These are phyloP conservation scores for Diaporthe vaccinii DNA, from an alignment of 2,329 filamentous ascomycete genomes.

Conservation along the genomic window DNA sequence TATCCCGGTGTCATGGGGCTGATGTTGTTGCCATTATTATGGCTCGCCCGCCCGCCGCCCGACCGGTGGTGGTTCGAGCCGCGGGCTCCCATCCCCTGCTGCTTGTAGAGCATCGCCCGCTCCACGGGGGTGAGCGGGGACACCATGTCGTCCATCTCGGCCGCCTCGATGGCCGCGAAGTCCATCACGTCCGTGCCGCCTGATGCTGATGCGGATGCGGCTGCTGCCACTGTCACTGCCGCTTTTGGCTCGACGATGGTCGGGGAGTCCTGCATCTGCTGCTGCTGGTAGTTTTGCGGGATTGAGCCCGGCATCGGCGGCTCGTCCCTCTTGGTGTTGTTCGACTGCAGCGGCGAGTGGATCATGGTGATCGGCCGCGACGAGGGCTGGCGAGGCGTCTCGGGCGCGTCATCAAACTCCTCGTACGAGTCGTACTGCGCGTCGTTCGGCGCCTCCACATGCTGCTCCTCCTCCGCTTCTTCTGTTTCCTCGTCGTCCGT, in stretches of 20 bases:
- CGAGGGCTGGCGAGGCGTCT: constrained; percentile 32
- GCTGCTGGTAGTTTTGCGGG: neutral
- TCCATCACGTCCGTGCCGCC: constrained; percentile 32
- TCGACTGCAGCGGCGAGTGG: constrained; percentile 31
- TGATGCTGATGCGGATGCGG: neutral
- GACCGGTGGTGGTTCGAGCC: constrained; percentile 2
- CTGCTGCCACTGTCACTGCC: neutral
- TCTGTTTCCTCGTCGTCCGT: constrained; percentile 36
- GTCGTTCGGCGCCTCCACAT: constrained; percentile 20
- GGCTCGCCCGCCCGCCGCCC: neutral
- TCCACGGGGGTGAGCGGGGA: constrained; percentile 39
- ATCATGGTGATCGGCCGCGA: constrained; percentile 30
- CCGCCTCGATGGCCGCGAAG: constrained; percentile 40
- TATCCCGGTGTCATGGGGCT: constrained; percentile 37
- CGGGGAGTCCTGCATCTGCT: neutral
- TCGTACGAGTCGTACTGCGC: constrained; percentile 39
- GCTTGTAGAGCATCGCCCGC: constrained; percentile 40
- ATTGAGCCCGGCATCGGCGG: neutral
- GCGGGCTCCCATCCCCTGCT: constrained; percentile 30
- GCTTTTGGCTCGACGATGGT: neutral
- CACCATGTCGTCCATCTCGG: constrained; percentile 41
- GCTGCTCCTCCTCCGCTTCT: neutral
- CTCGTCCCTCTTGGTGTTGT: constrained; percentile 5
- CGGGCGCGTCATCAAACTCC: constrained; percentile 34
- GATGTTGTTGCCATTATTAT: constrained; percentile 5